A percentile compares a stretch with the other conserved stretches of the same genome.
Conservation (phyloP, 1,284 basidiomycete genomes). For the Leucoagaricus sp. region DNA sequence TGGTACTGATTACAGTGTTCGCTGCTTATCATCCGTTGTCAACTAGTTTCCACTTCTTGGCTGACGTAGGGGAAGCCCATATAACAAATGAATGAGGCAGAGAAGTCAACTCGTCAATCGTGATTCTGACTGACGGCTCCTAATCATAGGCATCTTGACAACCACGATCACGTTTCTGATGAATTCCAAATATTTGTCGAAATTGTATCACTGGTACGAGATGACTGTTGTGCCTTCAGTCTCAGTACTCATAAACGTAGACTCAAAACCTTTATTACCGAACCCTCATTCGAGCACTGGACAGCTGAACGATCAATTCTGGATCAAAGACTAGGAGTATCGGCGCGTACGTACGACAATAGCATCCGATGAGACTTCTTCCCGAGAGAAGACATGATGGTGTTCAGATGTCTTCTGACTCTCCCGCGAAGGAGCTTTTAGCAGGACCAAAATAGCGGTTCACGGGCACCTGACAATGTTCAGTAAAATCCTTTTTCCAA, state of each 20-base stretch:
- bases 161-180: too few species aligned
- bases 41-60: background rate
- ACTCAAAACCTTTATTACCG: background rate
- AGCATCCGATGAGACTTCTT: background rate
- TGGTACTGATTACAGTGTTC: background rate
- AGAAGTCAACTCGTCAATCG: too few species aligned
- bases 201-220: too few species aligned
- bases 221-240: too few species aligned
- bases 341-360: background rate
- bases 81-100: too few species aligned
- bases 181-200: too few species aligned
- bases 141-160: background rate
- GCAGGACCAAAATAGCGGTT: background rate
- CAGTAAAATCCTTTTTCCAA: background rate
- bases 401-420: background rate
- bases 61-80: background rate
- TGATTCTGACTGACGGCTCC: too few species aligned
- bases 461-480: conserved; percentile 5
- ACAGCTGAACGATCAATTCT: background rate
- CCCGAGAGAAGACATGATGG: background rate
- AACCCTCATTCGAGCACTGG: background rate
- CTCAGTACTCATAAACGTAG: too few species aligned
- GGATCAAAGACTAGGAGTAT: background rate
- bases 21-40: background rate
- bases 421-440: background rate